Percentiles rank a stretch among this genome's conserved stretches.
These are phyloP conservation scores for Rhododendron ferrugineum DNA, from an alignment of 148 eudicot genomes.

Conservation along the genomic window DNA sequence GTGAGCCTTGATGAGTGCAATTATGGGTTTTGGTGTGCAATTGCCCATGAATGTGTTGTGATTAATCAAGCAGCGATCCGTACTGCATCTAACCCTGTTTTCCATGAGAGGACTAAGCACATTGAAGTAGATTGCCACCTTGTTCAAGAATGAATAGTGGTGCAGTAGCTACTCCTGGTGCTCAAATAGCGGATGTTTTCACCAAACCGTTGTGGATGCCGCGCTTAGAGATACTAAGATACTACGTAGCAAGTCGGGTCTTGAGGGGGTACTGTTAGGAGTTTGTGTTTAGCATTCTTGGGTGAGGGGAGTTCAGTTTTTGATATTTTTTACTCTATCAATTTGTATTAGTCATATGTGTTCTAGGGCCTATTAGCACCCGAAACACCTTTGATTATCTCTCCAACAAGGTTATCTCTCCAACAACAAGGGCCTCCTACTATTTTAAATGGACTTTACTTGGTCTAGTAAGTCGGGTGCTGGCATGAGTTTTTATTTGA, in stretches of 20 bases:
- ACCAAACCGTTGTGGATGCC: not conserved
- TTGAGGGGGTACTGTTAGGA: not conserved
- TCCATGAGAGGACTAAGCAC: not conserved
- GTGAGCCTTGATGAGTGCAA: not conserved
- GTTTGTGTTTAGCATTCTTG: not conserved
- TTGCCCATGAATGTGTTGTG: not conserved
- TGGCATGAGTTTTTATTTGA: not conserved
- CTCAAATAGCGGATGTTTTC: not conserved
- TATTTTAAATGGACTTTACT: not conserved
- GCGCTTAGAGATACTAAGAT: not conserved
- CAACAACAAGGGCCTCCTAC: not conserved
- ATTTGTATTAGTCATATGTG: not conserved
- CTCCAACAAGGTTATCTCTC: not conserved
- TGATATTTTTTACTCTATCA: not conserved
- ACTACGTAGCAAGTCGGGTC: not conserved
- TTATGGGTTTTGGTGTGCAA: not conserved
- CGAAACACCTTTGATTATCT: not conserved
- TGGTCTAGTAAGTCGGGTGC: not conserved
- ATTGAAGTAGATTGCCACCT: not conserved
- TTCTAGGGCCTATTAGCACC: not conserved
- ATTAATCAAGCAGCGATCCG: not conserved
- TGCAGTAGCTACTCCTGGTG: not conserved
- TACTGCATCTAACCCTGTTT: not conserved
- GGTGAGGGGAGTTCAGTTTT: not conserved
- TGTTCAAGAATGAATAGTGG: not conserved